phyloP scores from a whole-genome alignment of 441 rosid genomes.

The Erysimum pusillum region DNA sequence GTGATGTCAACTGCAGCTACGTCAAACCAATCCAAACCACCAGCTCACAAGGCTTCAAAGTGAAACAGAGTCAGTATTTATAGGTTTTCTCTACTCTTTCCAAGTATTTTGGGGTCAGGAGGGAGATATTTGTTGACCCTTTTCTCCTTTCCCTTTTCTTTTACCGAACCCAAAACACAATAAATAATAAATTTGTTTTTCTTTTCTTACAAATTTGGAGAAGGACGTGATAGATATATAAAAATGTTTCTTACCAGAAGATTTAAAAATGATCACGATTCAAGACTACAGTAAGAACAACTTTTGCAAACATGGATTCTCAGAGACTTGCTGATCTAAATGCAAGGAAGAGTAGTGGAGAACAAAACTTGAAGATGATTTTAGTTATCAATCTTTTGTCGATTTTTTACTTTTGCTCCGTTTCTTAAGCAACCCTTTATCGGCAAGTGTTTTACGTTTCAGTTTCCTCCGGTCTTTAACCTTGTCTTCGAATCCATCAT shows the following conservation, averaged over 20 bases:
- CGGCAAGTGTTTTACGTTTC: conserved; percentile 66
- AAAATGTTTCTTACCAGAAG: conserved; percentile 2
- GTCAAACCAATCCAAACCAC: conserved; percentile 61
- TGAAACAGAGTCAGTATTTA: conserved; percentile 18
- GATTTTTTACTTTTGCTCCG: conserved; percentile 55
- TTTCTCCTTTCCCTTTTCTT: conserved; percentile 42
- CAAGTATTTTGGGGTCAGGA: conserved; percentile 42
- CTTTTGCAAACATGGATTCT: conserved; percentile 18
- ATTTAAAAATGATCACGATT: neutral
- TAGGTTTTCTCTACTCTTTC: conserved; percentile 29
- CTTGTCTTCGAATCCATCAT: conserved; percentile 89
- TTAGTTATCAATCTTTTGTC: conserved; percentile 34
- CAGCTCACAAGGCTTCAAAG: conserved; percentile 58
- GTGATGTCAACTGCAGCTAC: conserved; percentile 58
- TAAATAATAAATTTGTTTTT: conserved; percentile 32
- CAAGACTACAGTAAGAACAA: conserved; percentile 9
- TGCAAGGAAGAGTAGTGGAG: neutral
- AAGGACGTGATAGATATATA: neutral
- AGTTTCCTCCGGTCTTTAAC: conserved; percentile 69
- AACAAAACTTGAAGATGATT: conserved; percentile 39
- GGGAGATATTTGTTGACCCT: conserved; percentile 51
- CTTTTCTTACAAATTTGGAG: conserved; percentile 2
- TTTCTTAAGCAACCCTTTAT: conserved; percentile 75
- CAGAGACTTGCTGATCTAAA: conserved; percentile 14
- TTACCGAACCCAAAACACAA: conserved; percentile 24